Evolutionary conservation across 1,284 basidiomycete species (phyloP).

Genomic region (Chalciporus sp.): DNA sequence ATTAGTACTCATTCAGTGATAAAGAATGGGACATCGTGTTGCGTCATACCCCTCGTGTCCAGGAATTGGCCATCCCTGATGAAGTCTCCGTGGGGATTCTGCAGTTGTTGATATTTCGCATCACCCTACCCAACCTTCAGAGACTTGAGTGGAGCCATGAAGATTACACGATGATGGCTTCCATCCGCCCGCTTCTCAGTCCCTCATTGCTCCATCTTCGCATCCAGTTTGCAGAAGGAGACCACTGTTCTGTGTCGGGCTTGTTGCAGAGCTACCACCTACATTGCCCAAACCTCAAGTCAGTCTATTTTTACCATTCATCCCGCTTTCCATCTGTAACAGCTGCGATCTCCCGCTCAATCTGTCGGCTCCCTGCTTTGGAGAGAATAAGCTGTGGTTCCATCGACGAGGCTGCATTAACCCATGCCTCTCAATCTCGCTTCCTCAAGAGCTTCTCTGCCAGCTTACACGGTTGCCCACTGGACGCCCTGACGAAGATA

Average conservation of each 20-base stretch:
- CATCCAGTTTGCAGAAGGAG: not conserved
- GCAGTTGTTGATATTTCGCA: conserved; percentile 8
- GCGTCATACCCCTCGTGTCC: conserved; percentile 12
- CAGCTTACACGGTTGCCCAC: too few species aligned
- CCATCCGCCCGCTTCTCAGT: conserved; percentile 12
- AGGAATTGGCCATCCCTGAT: conserved; percentile 1
- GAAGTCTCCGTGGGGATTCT: conserved; percentile 3
- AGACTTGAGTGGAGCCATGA: conserved; percentile 3
- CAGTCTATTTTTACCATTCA: not conserved
- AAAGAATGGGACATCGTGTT: conserved; percentile 9
- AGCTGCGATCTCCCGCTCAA: conserved; percentile 9
- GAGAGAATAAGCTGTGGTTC: conserved; percentile 1
- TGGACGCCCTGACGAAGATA: not conserved
- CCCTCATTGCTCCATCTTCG: conserved; percentile 13
- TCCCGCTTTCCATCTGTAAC: not conserved
- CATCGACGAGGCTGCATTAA: conserved; percentile 3
- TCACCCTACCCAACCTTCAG: conserved; percentile 17
- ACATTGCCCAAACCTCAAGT: conserved; percentile 16
- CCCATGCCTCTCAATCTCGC: not conserved
- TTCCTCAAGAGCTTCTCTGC: conserved; percentile 1
- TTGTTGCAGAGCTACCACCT: conserved; percentile 9
- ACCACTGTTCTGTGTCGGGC: conserved; percentile 1
- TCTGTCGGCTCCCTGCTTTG: conserved; percentile 1
- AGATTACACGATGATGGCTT: not conserved
- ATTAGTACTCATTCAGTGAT: conserved; percentile 1